Percentiles rank a stretch among this genome's conserved stretches.
Evolutionary conservation across 2,329 filamentous ascomycete genomes (phyloP).

Genomic region (Pestalotiopsis sp.): DNA sequence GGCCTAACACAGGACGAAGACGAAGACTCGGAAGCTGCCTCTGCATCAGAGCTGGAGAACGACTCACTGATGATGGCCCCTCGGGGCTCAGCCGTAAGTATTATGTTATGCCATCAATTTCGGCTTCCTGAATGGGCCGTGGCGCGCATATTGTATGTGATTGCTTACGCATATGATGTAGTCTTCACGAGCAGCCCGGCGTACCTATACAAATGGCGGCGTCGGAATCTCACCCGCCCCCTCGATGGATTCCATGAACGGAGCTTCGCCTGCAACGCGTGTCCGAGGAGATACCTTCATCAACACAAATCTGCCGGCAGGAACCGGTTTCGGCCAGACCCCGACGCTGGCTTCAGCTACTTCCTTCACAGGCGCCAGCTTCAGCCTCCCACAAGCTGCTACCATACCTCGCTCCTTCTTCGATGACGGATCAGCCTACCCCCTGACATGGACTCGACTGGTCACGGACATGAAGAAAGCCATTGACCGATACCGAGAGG

Average conservation of each 20-base stretch:
- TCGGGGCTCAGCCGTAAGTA: constrained; percentile 69
- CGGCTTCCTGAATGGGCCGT: background rate
- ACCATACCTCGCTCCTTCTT: constrained; percentile 83
- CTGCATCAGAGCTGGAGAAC: constrained; percentile 84
- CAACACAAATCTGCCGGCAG: constrained; percentile 50
- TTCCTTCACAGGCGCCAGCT: constrained; percentile 63
- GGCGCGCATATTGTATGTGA: constrained; percentile 16
- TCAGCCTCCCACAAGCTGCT: constrained; percentile 60
- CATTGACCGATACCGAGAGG: constrained; percentile 86
- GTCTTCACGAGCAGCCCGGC: constrained; percentile 59
- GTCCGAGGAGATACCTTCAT: constrained; percentile 59
- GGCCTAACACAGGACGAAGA: constrained; percentile 84
- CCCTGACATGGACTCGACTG: constrained; percentile 86
- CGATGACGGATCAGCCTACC: constrained; percentile 80
- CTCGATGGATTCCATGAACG: constrained; percentile 89
- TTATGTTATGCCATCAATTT: background rate
- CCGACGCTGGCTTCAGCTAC: constrained; percentile 62
- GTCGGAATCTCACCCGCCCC: constrained; percentile 74
- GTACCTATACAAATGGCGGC: constrained; percentile 66
- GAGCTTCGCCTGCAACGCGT: constrained; percentile 61
- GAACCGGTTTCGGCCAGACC: constrained; percentile 36
- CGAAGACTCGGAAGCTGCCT: constrained; percentile 81
- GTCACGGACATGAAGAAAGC: constrained; percentile 92
- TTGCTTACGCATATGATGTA: constrained; percentile 29
- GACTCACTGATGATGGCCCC: constrained; percentile 73